A percentile compares a stretch with the other conserved stretches of the same genome.
phyloP scores from a whole-genome alignment of 148 eudicot genomes.

The Rhododendron ferrugineum region DNA sequence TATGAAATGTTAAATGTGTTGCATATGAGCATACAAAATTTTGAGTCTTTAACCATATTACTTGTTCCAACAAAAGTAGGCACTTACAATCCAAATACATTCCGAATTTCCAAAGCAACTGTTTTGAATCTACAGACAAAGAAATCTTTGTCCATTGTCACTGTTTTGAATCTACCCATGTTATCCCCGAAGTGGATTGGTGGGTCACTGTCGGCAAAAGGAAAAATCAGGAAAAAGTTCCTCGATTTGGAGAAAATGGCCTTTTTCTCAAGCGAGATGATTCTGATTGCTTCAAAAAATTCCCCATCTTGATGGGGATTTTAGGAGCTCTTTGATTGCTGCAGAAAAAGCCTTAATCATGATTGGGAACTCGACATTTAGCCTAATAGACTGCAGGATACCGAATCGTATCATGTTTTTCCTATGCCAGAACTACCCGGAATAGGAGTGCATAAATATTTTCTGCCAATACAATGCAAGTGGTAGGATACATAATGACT shows the following conservation, averaged over 20 bases:
- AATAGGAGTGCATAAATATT: background rate
- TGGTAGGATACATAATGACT: background rate
- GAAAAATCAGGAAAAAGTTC: background rate
- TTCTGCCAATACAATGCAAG: background rate
- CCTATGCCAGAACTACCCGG: background rate
- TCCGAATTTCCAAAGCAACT: background rate
- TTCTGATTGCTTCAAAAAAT: background rate
- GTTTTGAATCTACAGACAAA: background rate
- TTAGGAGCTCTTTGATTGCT: background rate
- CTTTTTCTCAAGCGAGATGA: background rate
- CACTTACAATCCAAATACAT: background rate
- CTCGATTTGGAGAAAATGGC: background rate
- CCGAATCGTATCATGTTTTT: background rate
- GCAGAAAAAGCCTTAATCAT: too few species aligned
- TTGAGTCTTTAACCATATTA: background rate
- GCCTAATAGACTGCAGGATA: background rate
- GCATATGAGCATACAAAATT: background rate
- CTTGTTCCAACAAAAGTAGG: background rate
- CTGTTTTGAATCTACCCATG: background rate
- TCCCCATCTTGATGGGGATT: background rate
- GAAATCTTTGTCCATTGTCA: background rate
- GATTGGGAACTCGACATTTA: background rate
- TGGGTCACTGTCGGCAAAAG: background rate
- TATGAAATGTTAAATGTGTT: background rate
- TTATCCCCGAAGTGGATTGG: background rate